Base-by-base conservation (phyloP, 768 basidiomycete species). In the Suillus variegatus region DNA sequence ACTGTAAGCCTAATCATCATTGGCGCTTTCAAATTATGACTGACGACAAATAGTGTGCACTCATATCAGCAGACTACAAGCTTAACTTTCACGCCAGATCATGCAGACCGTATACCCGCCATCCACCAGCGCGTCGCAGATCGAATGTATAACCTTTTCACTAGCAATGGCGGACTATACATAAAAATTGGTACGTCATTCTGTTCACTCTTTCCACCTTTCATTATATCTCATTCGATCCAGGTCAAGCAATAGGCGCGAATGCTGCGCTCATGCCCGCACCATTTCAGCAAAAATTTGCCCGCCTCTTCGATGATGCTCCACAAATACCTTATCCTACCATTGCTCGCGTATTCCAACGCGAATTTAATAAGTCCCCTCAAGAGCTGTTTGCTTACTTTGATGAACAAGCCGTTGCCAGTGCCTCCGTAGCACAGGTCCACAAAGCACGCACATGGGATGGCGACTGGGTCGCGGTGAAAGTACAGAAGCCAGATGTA, bases 341-440 rank as follows among this genome's bases (percentile, higher is more conserved):
- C 62, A 82, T 96, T 44, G 81, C 84, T 5, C 76, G 82, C 8
- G 92, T 95, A 6, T 90, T 95, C 70, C 70, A 79, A 40, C 77
- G 82, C 40, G 91, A 95, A 72, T 89, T 93, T 10, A 90, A 90
- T 1, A 77, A 83, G 2, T 85, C 85, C 0, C 89, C 91, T 1
- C 84, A 83, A 32, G 92, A 91, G 20, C 77, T 95, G 2, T 97
- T 97, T 70, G 88, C 88, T 43, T 78, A 84, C 13, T 97, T 97
- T 66, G 91, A 94, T 63, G 83, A 88, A 66, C 73, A 84, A 3
- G 89, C 95, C 0, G 80, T 93, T 1, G 95, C 95, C 0, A 93
- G 91, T 66, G 96, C 96, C 2, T 93, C 92, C 69, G 90, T 98
- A 64, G 95, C 95, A 0, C 96, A 97, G 74, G 96, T 97, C 0